Percentiles rank a stretch among this genome's conserved stretches.
phyloP scores from a whole-genome alignment of 441 rosid genomes.

The Populus hybrid region DNA sequence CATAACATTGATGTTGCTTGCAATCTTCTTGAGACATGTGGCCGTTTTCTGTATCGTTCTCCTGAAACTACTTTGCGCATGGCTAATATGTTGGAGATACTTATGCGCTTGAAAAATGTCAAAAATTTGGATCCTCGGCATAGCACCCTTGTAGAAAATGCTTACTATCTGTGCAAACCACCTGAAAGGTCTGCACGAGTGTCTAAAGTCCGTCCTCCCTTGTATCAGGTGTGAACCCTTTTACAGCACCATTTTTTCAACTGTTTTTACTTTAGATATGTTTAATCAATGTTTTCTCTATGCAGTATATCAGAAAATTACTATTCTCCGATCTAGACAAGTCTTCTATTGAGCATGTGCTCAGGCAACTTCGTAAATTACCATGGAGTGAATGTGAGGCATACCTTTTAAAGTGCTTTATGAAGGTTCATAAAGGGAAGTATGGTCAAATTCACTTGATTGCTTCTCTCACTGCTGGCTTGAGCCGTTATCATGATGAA shows the following conservation, averaged over 20 bases:
- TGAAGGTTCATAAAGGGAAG: slow-evolving; percentile 97
- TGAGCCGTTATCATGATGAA: slow-evolving; percentile 98
- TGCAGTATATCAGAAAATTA: slow-evolving; percentile 94
- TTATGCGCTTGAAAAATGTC: slow-evolving; percentile 99
- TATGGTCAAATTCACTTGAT: slow-evolving; percentile 96
- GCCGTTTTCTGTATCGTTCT: slow-evolving; percentile 96
- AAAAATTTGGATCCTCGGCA: slow-evolving; percentile 99
- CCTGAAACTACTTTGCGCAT: slow-evolving; percentile 93
- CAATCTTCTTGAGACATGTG: slow-evolving; percentile 99
- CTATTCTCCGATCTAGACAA: slow-evolving; percentile 97
- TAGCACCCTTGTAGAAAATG: slow-evolving; percentile 98
- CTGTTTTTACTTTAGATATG: slow-evolving; percentile 8
- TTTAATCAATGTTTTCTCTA: slow-evolving; percentile 13
- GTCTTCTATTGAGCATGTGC: slow-evolving; percentile 85
- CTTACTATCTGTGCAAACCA: slow-evolving; percentile 97
- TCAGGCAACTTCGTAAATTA: slow-evolving; percentile 97
- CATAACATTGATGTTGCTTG: slow-evolving; percentile 99
- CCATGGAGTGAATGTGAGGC: slow-evolving; percentile 97
- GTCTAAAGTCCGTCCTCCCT: slow-evolving; percentile 89
- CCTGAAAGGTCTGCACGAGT: slow-evolving; percentile 98
- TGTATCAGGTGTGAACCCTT: slow-evolving; percentile 68
- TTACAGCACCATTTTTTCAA: slow-evolving; percentile 7
- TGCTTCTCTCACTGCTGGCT: slow-evolving; percentile 97
- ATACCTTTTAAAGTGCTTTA: slow-evolving; percentile 92
- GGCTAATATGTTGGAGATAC: slow-evolving; percentile 98